These are phyloP conservation scores for Botryobasidium botryosum DNA, from an alignment of 768 basidiomycete genomes.

Conservation along the genomic window DNA sequence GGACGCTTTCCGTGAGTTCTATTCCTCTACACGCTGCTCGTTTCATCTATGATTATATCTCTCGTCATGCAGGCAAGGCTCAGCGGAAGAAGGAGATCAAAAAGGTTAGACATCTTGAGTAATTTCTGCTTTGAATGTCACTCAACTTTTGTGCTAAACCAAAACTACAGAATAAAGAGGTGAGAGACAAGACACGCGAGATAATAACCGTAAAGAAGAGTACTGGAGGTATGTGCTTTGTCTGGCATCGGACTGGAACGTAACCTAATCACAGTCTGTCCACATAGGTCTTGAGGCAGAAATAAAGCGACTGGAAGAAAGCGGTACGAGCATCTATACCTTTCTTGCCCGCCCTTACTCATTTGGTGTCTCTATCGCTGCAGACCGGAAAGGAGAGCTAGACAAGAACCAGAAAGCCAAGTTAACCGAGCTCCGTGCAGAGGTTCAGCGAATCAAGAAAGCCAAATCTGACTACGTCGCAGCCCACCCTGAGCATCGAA, in stretches of 20 bases:
- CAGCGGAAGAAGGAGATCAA: conserved; percentile 89
- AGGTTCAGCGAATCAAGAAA: conserved; percentile 62
- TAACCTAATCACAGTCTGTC: no score
- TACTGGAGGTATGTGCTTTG: conserved; percentile 42
- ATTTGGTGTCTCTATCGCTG: background rate
- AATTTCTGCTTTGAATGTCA: conserved; percentile 1
- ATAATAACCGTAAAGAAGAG: conserved; percentile 91
- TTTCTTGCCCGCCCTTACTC: conserved; percentile 36
- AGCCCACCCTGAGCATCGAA: conserved; percentile 84
- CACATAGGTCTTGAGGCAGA: conserved; percentile 62
- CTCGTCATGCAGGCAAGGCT: conserved; percentile 53
- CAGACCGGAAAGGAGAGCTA: conserved; percentile 13
- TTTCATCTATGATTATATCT: no score
- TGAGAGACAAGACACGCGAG: conserved; percentile 47
- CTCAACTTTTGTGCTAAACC: conserved; percentile 33
- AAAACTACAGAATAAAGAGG: conserved; percentile 19
- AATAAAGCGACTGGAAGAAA: conserved; percentile 25
- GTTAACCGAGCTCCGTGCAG: conserved; percentile 52
- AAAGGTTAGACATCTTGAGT: conserved; percentile 36
- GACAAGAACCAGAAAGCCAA: conserved; percentile 40
- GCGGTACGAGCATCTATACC: conserved; percentile 12
- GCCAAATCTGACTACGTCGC: conserved; percentile 85
- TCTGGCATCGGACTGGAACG: background rate
- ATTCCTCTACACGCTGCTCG: no score
- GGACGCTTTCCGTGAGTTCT: conserved; percentile 69